Evolutionary conservation across 306 rosid genomes (phyloP).

Genomic region (Alnus glutinosa): DNA sequence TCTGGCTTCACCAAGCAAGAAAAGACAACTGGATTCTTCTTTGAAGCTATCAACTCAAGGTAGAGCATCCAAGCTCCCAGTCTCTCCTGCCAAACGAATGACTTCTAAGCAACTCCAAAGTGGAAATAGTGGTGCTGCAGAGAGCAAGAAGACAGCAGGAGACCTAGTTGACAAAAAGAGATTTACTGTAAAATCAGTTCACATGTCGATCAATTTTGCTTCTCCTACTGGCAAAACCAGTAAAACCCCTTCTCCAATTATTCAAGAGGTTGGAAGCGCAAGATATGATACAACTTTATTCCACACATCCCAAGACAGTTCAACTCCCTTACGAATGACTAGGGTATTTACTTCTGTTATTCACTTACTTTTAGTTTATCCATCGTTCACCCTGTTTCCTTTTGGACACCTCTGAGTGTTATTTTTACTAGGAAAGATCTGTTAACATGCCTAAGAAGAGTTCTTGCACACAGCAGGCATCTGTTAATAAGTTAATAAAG

Average conservation of each 20-base stretch:
- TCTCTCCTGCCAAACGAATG: constrained; percentile 36
- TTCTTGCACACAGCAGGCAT: constrained; percentile 43
- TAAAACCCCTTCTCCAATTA: constrained; percentile 35
- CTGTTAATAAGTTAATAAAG: constrained; percentile 39
- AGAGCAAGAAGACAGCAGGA: constrained; percentile 41
- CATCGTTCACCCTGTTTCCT: constrained; percentile 8
- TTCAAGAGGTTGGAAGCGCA: constrained; percentile 37
- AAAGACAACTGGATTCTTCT: constrained; percentile 39
- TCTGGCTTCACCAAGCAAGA: constrained; percentile 40
- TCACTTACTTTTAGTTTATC: neutral
- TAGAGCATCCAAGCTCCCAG: constrained; percentile 27
- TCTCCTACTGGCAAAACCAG: constrained; percentile 40
- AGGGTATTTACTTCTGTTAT: constrained; percentile 41
- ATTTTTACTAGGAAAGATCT: constrained; percentile 9
- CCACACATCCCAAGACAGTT: constrained; percentile 31
- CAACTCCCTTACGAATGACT: constrained; percentile 27
- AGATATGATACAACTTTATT: constrained; percentile 25
- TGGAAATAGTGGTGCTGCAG: constrained; percentile 29
- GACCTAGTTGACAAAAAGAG: constrained; percentile 40
- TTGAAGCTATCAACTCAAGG: constrained; percentile 35
- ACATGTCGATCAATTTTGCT: constrained; percentile 53
- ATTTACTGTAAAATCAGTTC: constrained; percentile 39
- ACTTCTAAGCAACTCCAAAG: constrained; percentile 19
- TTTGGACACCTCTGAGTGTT: constrained; percentile 1
- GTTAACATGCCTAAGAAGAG: constrained; percentile 12